Percentiles rank a stretch among this genome's conserved stretches.
Conservation (phyloP, 352 stramenopile genomes). For the Globisporangium sylvaticum region DNA sequence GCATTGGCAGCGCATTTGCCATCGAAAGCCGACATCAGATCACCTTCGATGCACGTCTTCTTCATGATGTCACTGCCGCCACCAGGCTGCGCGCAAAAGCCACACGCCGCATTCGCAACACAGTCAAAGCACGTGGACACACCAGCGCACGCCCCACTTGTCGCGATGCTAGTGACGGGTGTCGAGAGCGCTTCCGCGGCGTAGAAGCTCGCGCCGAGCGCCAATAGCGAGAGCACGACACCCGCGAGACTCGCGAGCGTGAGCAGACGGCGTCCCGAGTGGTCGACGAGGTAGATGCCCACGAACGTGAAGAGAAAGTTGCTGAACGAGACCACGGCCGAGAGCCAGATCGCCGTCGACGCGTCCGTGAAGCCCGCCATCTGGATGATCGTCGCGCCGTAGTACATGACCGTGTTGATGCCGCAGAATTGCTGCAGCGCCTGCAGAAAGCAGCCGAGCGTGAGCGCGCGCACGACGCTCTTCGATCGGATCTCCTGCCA, state of each 20-base stretch:
- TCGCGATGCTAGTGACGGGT: constrained; percentile 16
- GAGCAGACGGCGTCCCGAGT: constrained; percentile 37
- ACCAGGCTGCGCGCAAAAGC: constrained; percentile 28
- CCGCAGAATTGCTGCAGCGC: constrained; percentile 69
- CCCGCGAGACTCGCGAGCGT: constrained; percentile 44
- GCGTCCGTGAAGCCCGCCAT: constrained; percentile 71
- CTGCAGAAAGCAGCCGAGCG: constrained; percentile 60
- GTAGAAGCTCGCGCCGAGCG: constrained; percentile 45
- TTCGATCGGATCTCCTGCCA: constrained; percentile 34
- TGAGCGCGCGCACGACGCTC: constrained; percentile 37
- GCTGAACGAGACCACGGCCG: constrained; percentile 61
- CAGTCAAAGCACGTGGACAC: constrained; percentile 67
- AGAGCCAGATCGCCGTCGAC: constrained; percentile 75
- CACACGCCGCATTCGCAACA: constrained; percentile 51
- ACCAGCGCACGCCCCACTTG: constrained; percentile 29
- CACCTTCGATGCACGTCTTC: constrained; percentile 31
- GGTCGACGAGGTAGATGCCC: constrained; percentile 56
- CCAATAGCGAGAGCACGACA: constrained; percentile 37
- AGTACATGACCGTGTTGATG: constrained; percentile 91
- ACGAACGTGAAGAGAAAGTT: constrained; percentile 74
- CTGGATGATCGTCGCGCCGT: constrained; percentile 78
- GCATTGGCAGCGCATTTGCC: constrained; percentile 18
- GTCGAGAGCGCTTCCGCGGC: constrained; percentile 28
- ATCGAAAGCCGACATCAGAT: constrained; percentile 2
- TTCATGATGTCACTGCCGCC: neutral